Evolutionary conservation across 2,329 filamentous ascomycete genomes (phyloP), one percentile per base, ranked within the genome.

Genomic region (Pyrenochaeta sp.): DNA sequence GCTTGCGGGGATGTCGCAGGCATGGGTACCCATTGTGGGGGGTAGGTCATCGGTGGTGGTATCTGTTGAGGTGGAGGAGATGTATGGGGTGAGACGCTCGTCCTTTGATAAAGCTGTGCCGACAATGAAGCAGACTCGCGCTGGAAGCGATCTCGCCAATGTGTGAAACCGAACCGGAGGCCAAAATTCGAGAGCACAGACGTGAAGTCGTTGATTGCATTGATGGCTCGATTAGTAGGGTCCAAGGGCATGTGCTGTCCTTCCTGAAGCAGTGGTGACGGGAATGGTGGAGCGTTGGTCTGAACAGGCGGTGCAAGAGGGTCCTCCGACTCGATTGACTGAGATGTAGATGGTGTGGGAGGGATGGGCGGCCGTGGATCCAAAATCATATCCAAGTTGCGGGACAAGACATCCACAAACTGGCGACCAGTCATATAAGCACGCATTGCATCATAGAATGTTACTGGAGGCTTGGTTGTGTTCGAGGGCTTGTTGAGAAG

Each of bases 361-460:
- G 77, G 75, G 43, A 75, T 70, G 1, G 78, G 78, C 31, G 75
- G 75, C 5, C 72, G 60, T n/a, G 77, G 77, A 6, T 75, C 68
- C 14, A 77, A 69, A 1, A 82, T 71, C 3, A 67, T 64, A 10
- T 86, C 81, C 35, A 80, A 78, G 61, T 83, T 81, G n/a, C 81
- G 78, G 49, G 79, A 80, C 18, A 88, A 68, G 1, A 86, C 77
- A 52, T 85, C 80, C 23, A 87, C 76, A 46, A 88, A 83, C 48
- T 84, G 82, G 39, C 79, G 78, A 14, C 83, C 83, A 1, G 86
- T 84, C 75, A 85, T 96, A 68, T 91, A 95, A 1, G 91, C 88
- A 46, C 93, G 87, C 67, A 96, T 83, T 1, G 92, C 90, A 70
- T 97, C 94, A 68, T 96, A 89, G 65, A 93, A 97, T 0, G 91